Evolutionary conservation across 2,329 filamentous ascomycete genomes (phyloP), one percentile per base, ranked within the genome.

Genomic region (Cytospora schulzeri): DNA sequence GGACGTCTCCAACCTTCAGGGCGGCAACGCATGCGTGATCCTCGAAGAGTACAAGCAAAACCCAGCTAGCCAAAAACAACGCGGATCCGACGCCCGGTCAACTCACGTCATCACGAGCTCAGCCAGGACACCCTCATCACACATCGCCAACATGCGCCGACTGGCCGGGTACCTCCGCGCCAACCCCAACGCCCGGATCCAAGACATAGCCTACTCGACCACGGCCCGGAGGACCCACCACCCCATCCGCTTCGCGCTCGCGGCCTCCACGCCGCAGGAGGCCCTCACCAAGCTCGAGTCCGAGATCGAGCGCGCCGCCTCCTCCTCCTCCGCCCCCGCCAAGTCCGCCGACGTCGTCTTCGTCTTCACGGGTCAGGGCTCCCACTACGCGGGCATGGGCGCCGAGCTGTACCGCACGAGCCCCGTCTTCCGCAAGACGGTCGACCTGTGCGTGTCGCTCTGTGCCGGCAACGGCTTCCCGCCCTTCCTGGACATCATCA

Each of bases 371-470:
- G 70, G 73, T 11, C 71, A 74, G 50, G 69, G 69, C 3, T 64
- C 68, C 9, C 59, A 64, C 19, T 69, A 66, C 51, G 29, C 48
- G 0, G 65, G 66, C 4, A 70, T 71, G 65, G 68, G 63, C 11
- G 14, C 19, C 22, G 12, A 66, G 28, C 51, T 72, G 4, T 66
- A 66, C n/a, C 48, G 12, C 22, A 11, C 24, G 2, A 15, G 17
- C 12, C 8, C 29, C 31, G 6, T 54, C 67, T 75, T n/a, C 71
- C 56, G 56, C 31, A n/a, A 31, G 26, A 22, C 9, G 31, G 33
- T 38, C 3, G 19, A 53, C 31, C 31, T 88, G 65, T 85, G 90
- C 60, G 80, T 84, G 64, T 77, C 78, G n/a, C 77, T 88, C 24
- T 53, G 48, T n/a, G 31, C n/a, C 12, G 22, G 1, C 11, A 14